Evolutionary conservation across 768 basidiomycete genomes (phyloP), one percentile per base, ranked within the genome.

Genomic region (Phylloporus rhodoxanthus): DNA sequence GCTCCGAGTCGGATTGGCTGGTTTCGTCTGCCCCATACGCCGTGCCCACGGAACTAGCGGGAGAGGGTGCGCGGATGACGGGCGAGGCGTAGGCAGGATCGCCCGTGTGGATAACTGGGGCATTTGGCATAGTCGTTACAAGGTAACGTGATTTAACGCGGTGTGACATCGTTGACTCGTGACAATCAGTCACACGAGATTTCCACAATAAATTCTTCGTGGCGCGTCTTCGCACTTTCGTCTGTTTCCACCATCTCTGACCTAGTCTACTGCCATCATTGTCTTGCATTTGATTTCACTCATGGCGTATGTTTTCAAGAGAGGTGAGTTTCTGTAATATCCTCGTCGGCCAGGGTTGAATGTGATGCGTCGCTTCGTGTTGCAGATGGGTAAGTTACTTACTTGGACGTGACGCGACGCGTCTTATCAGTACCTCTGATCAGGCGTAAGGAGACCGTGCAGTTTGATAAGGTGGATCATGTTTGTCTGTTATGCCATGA

Each of bases 391-490:
- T 81, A 57, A 55, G 59, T 36, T 43, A 28, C 36, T 49, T 49
- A 47, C 21, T 36, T 40, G 15, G 42, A 23, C 38, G 48, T 29
- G 54, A 51, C 37, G 49, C 51, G 45, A 66, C 65, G 65, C 65
- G 65, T 63, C 49, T 45, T 48, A 23, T 50, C 56, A 13, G 57
- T 48, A 26, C 28, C 29, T 40, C 44, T 15, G 23, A 43, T 29
- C 43, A 84, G 85, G 51, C 89, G 91, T 55, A 92, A 91, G 70
- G 92, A 95, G 70, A 85, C 82, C 64, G 87, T 95, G 45, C 85
- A 90, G 59, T 95, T 95, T 61, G 92, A 95, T 63, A 95, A 95
- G 78, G 91, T 85, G 57, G 54, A 75, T 53, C 51, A 47, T 33
- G 2, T 40, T 48, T 28, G 9, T 51, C 37, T 10, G 51, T 44